These are phyloP conservation scores for Sugiyamaella novakii DNA, from an alignment of 1,139 yeast genomes.

Conservation along the genomic window DNA sequence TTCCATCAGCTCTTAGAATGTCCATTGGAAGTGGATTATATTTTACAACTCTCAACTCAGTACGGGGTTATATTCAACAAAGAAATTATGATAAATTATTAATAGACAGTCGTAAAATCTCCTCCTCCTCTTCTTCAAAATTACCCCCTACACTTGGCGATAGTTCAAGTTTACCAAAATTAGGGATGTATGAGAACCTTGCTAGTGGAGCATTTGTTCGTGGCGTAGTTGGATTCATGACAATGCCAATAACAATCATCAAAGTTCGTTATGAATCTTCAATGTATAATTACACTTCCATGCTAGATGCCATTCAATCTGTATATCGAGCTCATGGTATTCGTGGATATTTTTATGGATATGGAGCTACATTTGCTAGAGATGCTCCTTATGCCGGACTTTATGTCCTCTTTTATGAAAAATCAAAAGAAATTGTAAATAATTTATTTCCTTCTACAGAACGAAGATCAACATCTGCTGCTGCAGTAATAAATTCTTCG, in stretches of 20 bases:
- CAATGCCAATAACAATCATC: constrained; percentile 98
- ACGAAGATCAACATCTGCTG: constrained; percentile 21
- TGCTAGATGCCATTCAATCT: constrained; percentile 61
- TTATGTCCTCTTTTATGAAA: constrained; percentile 82
- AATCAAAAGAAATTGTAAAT: constrained; percentile 55
- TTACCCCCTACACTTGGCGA: constrained; percentile 6
- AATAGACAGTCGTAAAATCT: not conserved
- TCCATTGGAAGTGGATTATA: constrained; percentile 90
- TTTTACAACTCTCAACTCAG: constrained; percentile 66
- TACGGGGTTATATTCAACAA: constrained; percentile 51
- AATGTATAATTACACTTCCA: constrained; percentile 66
- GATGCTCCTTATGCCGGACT: constrained; percentile 98
- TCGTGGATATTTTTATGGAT: constrained; percentile 80
- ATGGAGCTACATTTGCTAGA: constrained; percentile 80
- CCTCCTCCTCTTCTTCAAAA: not conserved
- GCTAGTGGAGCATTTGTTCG: constrained; percentile 78
- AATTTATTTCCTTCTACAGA: constrained; percentile 25
- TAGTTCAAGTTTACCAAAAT: constrained; percentile 59
- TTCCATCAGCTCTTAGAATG: constrained; percentile 87
- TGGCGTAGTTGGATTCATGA: constrained; percentile 77
- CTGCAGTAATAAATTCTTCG: constrained; percentile 31
- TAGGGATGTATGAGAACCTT: constrained; percentile 70
- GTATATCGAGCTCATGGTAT: constrained; percentile 57
- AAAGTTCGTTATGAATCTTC: constrained; percentile 83
- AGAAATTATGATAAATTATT: constrained; percentile 1